A percentile compares a stretch with the other conserved stretches of the same genome.
Evolutionary conservation across 176 grass and related monocot genomes (phyloP).

Genomic region (Alloteropsis semialata): DNA sequence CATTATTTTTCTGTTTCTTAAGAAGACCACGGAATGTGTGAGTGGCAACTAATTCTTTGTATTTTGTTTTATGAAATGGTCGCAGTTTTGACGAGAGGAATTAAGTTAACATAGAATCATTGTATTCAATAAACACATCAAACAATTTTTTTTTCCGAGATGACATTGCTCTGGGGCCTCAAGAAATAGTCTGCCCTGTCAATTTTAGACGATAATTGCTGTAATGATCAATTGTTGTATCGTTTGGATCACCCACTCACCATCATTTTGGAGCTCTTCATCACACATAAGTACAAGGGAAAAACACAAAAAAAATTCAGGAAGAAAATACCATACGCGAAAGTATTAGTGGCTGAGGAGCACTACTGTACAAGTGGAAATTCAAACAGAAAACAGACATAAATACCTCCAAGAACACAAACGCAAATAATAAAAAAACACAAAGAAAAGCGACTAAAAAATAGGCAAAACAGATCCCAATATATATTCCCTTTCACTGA

Average conservation of each 20-base stretch:
- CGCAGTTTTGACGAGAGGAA: not conserved
- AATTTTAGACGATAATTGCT: not conserved
- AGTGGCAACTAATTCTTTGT: not conserved
- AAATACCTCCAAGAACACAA: not conserved
- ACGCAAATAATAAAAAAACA: not conserved
- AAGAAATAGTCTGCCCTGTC: not conserved
- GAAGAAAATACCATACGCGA: not conserved
- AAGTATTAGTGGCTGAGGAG: not conserved
- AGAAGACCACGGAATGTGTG: not conserved
- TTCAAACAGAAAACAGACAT: not conserved
- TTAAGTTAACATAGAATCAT: not conserved
- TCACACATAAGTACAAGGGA: not conserved
- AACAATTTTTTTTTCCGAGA: too few relatives aligned
- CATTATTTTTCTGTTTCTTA: not conserved
- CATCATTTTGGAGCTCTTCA: not conserved
- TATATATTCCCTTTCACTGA: slow-evolving; percentile 26
- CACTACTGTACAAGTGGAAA: not conserved
- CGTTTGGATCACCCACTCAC: not conserved
- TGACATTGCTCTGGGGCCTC: too few relatives aligned
- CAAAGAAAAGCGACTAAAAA: not conserved
- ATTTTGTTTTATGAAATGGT: not conserved
- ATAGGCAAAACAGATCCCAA: not conserved
- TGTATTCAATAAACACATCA: too few relatives aligned
- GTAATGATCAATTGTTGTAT: not conserved
- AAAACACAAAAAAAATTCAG: not conserved